Percentiles rank a stretch among this genome's conserved stretches.
Evolutionary conservation across 2,329 filamentous ascomycete species (phyloP).

Genomic region (Aspergillus alliaceus): DNA sequence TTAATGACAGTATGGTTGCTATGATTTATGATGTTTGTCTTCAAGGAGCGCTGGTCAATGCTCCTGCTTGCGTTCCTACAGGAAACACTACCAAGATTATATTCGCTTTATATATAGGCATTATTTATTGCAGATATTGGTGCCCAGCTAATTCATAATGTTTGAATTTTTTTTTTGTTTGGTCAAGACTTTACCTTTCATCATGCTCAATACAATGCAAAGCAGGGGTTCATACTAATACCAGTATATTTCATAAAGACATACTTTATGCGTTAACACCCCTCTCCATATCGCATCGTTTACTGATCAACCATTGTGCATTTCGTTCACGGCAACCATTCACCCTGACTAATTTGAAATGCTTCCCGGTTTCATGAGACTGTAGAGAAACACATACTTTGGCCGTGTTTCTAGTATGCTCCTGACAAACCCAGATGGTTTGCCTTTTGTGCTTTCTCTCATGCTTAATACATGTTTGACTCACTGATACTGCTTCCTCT

Average conservation of each 20-base stretch:
- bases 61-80: background rate
- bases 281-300: background rate
- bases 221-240: background rate
- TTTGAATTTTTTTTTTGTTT: background rate
- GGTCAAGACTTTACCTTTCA: background rate
- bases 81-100: background rate
- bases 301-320: background rate
- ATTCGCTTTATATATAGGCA: background rate
- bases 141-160: background rate
- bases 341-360: background rate
- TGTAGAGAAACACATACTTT: background rate
- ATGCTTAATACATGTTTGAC: background rate
- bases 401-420: background rate
- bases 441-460: background rate
- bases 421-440: background rate
- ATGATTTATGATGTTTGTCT: background rate
- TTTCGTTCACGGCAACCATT: background rate
- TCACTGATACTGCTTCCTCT: background rate
- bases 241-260: background rate
- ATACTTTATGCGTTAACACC: background rate
- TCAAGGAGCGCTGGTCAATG: background rate
- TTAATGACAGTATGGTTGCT: background rate
- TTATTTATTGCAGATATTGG: background rate
- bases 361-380: background rate
- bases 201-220: background rate